Evolutionary conservation across 495 filamentous ascomycete species (phyloP), one percentile per base, ranked within the genome.

Genomic region (Neurospora terricola): DNA sequence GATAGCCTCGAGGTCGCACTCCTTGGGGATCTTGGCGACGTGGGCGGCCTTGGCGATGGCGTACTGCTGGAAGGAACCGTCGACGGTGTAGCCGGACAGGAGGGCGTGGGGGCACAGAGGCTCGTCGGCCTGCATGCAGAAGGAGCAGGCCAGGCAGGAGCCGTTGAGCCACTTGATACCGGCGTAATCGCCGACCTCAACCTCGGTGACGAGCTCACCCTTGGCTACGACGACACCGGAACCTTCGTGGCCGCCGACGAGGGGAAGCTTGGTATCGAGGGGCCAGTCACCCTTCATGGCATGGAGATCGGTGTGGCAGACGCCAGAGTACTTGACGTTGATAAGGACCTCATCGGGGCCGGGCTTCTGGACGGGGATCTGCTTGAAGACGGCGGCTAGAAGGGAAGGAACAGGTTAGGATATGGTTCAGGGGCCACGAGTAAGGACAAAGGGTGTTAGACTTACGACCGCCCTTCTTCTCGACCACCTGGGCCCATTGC

Each of bases 211-310:
- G 10, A 94, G 84, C 9, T 88, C 82, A 74, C 94, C 94, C 71
- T 86, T 86, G 34, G 93, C 92, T 23, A 96, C 94, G 39, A 97
- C 92, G 45, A 94, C 82, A 78, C 94, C 94, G 38, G 94, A 92
- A 72, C 92, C 94, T 83, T 97, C 94, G 83, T 98, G 94, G n/a
- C 94, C 94, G 77, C 94, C 94, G 48, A 98, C 91, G n/a, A 97
- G 86, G 16, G 93, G 92, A 23, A 91, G 81, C 84, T 97, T 97
- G 75, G 88, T 88, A 7, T 84, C 79, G 54, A 97, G 81, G 12
- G 94, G 94, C 93, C 94, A 97, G 83, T 97, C 92, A 74, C 94
- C 93, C 71, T 91, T 92, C 83, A 94, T 85, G 70, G 93, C 93
- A 84, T 96, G 92, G 30, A 93, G 83, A 78, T 94, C 92, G 0